Percentiles rank a stretch among this genome's conserved stretches.
phyloP scores from a whole-genome alignment of 306 rosid species.

The Medicago truncatula region MtrunA17r5.0-ANR NC_053042.1:45775501-45776000 shows the following conservation, averaged over 20 bases:
- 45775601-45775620: constrained; percentile 25
- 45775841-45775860: constrained; percentile 97
- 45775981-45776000: constrained; percentile 7
- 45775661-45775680: constrained; percentile 13
- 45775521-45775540: background rate
- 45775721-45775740: constrained; percentile 17
- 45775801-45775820: background rate
- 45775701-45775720: constrained; percentile 15
- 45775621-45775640: constrained; percentile 11
- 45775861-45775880: constrained; percentile 88
- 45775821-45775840: constrained; percentile 37
- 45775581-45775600: constrained; percentile 10
- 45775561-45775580: constrained; percentile 15
- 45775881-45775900: constrained; percentile 83
- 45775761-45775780: background rate
- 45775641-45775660: constrained; percentile 20
- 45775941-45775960: constrained; percentile 58
- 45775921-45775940: constrained; percentile 98
- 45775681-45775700: constrained; percentile 34
- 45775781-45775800: constrained; percentile 12
- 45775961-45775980: constrained; percentile 36
- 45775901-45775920: constrained; percentile 89
- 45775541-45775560: background rate
- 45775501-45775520: constrained; percentile 36
- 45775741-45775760: background rate